Base-by-base conservation (phyloP, 768 basidiomycete genomes). In the Piloderma croceum region DNA sequence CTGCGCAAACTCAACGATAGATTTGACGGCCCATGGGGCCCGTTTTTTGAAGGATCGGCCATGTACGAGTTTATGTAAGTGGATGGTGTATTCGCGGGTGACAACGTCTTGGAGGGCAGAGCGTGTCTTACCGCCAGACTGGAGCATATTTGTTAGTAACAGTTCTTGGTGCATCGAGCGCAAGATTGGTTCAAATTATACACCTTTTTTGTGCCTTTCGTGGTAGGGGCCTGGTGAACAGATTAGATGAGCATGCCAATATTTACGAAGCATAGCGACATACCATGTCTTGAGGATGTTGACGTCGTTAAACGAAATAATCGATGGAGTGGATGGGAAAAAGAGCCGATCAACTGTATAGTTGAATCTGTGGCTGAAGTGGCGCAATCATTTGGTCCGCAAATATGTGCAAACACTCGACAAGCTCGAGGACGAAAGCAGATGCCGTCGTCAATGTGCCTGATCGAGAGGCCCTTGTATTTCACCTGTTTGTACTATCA, bases 21-120 rank as follows among this genome's bases (percentile, higher is more conserved):
- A 87, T 73, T 98, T 98, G 68, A 98, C 79, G 52, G 92, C 96
- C 73, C 81, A 84, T 18, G 96, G 96, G 13, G 96, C 91, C 54
- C 93, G 85, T 78, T 94, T 94, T 74, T 97, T 97, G 78, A 96
- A 97, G 31, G 87, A 84, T 45, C 84, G 79, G 53, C 85, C 89
- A 67, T 91, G 89, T 31, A 92, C 90, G 52, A 69, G 83, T 68
- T 94, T 96, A 83, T 96, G 91, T 29, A 97, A 71, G 70, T 96
- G 90, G 74, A 97, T 86, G 59, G 94, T 97, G 83, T 97, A 96
- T 66, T 99, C 94, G 59, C 93, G 84, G 51, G 93, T 88, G 50
- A 97, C 94, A 70, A 97, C 94, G 66, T 98, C 94, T 69, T 89
- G 80, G 63, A 97, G 89, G 41, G 94, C 94, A 45, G 91, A 93